Conservation (phyloP, 192 early-diverging fungal genomes). For the Backusella westeae region DNA sequence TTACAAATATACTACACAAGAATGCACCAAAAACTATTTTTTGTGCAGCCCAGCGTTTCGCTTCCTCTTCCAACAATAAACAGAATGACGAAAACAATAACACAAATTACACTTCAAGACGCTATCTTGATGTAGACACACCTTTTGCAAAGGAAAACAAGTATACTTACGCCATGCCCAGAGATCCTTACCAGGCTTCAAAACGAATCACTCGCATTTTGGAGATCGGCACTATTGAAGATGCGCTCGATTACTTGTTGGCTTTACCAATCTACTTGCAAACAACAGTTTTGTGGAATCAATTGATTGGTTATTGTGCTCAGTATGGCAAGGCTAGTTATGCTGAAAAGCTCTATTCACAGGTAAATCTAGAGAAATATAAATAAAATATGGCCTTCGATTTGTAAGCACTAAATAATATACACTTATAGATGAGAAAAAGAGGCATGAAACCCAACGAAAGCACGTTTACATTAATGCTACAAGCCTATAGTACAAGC, state of each 20-base stretch:
- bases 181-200: constrained; percentile 6
- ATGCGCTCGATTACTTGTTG: neutral
- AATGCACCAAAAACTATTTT: neutral
- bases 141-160: neutral
- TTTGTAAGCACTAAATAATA: neutral
- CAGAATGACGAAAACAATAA: neutral
- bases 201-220: neutral
- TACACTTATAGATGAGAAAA: constrained; percentile 9
- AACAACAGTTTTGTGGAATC: neutral
- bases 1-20: neutral
- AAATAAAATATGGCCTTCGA: neutral
- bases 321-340: constrained; percentile 2
- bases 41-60: neutral
- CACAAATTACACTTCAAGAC: neutral
- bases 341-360: constrained; percentile 9
- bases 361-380: neutral
- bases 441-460: constrained; percentile 8
- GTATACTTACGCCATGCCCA: neutral
- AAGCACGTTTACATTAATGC: constrained; percentile 2
- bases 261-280: constrained; percentile 6
- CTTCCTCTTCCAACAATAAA: neutral
- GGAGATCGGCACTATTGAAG: constrained; percentile 9
- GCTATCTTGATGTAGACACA: constrained; percentile 2
- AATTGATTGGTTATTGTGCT: constrained; percentile 5
- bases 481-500: constrained; percentile 1